Percentiles rank a stretch among this genome's conserved stretches.
These are phyloP conservation scores for Pneumocystis jirovecii DNA, from an alignment of 1,139 yeast genomes.

Conservation along the genomic window DNA sequence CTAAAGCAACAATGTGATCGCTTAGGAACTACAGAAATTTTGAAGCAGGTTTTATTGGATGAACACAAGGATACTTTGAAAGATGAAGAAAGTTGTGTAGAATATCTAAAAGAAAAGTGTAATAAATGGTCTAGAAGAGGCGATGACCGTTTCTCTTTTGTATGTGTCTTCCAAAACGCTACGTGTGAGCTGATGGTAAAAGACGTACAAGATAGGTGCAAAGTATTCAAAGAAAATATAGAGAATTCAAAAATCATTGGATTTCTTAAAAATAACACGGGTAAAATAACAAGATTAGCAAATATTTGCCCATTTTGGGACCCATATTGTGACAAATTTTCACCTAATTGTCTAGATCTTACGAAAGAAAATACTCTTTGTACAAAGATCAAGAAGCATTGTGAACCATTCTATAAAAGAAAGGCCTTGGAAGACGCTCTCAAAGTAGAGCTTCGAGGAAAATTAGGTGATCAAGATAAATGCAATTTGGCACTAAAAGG, in stretches of 20 bases:
- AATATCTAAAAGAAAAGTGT: too few relatives aligned
- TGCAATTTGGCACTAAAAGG: background rate
- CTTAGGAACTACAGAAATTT: background rate
- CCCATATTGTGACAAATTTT: background rate
- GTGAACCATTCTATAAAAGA: background rate
- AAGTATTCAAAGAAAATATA: too few relatives aligned
- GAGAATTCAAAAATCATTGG: background rate
- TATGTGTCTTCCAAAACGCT: too few relatives aligned
- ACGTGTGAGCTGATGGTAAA: too few relatives aligned
- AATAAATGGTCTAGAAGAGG: too few relatives aligned
- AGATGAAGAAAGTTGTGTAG: too few relatives aligned
- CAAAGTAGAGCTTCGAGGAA: background rate
- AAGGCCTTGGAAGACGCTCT: background rate
- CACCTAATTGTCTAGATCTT: background rate
- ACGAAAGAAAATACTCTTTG: background rate
- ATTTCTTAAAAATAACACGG: background rate
- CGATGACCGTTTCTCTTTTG: too few relatives aligned
- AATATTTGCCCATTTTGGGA: background rate
- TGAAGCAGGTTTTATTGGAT: background rate
- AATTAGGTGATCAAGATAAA: background rate
- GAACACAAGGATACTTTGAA: too few relatives aligned
- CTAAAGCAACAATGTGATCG: background rate
- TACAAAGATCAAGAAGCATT: background rate
- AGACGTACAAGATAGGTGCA: too few relatives aligned
- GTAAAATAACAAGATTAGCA: too few relatives aligned